Conservation (phyloP, 345 rosid genomes). For the Anastatica hierochuntica region DNA sequence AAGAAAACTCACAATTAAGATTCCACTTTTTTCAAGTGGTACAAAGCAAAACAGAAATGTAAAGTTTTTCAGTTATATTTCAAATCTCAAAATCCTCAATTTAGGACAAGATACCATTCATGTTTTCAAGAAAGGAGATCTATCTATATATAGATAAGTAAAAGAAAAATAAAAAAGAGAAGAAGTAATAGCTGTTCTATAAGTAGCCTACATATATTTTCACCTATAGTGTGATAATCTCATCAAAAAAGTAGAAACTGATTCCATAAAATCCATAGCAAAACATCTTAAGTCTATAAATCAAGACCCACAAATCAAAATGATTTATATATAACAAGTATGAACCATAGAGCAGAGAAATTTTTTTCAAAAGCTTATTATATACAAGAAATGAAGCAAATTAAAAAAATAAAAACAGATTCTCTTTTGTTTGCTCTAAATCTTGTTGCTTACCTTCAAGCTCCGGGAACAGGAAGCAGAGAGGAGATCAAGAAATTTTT, state of each 20-base stretch:
- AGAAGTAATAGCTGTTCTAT: slow-evolving; percentile 1
- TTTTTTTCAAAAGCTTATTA: too few relatives aligned
- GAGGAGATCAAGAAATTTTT: slow-evolving; percentile 15
- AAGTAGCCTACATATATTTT: slow-evolving; percentile 11
- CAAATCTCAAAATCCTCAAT: slow-evolving; percentile 9
- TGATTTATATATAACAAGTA: slow-evolving; percentile 15
- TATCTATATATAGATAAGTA: slow-evolving; percentile 11
- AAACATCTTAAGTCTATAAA: too few relatives aligned
- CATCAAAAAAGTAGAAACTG: slow-evolving; percentile 14
- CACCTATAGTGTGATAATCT: slow-evolving; percentile 7
- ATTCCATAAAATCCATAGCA: slow-evolving; percentile 8
- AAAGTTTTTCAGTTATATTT: background rate
- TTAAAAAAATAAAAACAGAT: too few relatives aligned
- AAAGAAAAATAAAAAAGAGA: too few relatives aligned
- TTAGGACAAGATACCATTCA: slow-evolving; percentile 13
- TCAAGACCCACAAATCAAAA: slow-evolving; percentile 14
- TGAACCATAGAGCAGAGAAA: too few relatives aligned
- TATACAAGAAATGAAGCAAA: too few relatives aligned
- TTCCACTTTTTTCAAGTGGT: too few relatives aligned
- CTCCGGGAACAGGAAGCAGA: slow-evolving; percentile 12
- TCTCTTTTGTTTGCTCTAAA: too few relatives aligned
- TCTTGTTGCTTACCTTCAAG: too few relatives aligned
- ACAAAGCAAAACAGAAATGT: background rate
- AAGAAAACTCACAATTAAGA: slow-evolving; percentile 1
- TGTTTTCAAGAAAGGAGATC: slow-evolving; percentile 19